Base-by-base conservation (phyloP, 2,329 filamentous ascomycete genomes). In the Microsporum audouinii region DNA sequence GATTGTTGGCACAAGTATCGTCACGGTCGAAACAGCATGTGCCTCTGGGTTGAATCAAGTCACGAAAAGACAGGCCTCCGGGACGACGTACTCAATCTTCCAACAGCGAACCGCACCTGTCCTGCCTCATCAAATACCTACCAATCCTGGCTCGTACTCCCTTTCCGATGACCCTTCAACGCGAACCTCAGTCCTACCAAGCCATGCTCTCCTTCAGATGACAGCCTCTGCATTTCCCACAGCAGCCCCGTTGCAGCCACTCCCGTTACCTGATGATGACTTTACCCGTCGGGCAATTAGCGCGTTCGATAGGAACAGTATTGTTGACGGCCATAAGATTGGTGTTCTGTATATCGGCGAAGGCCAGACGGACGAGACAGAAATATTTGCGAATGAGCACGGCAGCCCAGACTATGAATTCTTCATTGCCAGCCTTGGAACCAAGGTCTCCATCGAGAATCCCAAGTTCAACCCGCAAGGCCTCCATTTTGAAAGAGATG, bases 401-500 rank as follows among this genome's bases (percentile, higher is more conserved):
- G 94, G 94, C 31, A 95, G 90, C 65, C 83, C 85, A 51, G 91
- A 96, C 69, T 99, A 96, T 69, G 85, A 89, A 7, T 83, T 88
- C 49, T 95, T 99, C 68, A 77, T 99, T 29, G 84, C 87, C 62
- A 85, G 87, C 2, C 79, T 99, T 14, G 94, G 94, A 17, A 90
- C 88, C 2, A 79, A 95, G 61, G 89, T 91, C 3, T 86, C 83
- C 61, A 79, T 99, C 33, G 87, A 91, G 68, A 88, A 86, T 27
- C 88, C 91, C 7, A 88, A 83, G 27, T 95, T 96, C 77, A 97
- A 99, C 69, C 91, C 91, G 0, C 92, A 96, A 69, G 94, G 94
- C 2, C 78, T 99, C 31, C 91, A 97, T 71, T 82, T 86, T 66
- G 86, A 92, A 68, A 80, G 80, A 1, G 94, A 99, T 72, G 94